Conservation (phyloP, 208 protist species). For the Herpetomonas samuelpessoai region DNA sequence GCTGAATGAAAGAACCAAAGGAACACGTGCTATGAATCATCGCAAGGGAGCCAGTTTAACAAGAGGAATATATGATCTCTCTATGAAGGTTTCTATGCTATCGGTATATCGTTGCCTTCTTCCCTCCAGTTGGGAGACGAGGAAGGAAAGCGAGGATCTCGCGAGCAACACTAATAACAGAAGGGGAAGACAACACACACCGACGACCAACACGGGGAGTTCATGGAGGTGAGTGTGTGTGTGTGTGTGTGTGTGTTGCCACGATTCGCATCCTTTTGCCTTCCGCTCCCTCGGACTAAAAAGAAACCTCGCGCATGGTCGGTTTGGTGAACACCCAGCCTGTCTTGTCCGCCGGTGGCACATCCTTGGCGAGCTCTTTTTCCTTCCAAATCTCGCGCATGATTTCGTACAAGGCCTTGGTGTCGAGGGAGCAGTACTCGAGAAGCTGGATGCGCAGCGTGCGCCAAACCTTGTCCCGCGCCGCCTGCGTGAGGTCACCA, state of each 20-base stretch:
- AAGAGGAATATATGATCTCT: conserved; percentile 1
- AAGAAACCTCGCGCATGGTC: conserved; percentile 43
- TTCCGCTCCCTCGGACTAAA: conserved; percentile 14
- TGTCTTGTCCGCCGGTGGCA: conserved; percentile 60
- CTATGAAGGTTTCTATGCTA: too few species aligned
- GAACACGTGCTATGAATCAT: conserved; percentile 1
- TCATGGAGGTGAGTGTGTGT: too few species aligned
- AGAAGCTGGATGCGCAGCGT: conserved; percentile 82
- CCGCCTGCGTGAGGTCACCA: conserved; percentile 31
- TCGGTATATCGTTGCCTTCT: too few species aligned
- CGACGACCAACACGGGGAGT: too few species aligned
- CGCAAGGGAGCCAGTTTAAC: background rate
- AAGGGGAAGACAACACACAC: too few species aligned
- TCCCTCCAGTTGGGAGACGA: too few species aligned
- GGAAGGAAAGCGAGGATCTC: too few species aligned
- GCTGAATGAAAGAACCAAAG: too few species aligned
- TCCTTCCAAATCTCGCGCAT: conserved; percentile 82
- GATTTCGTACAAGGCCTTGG: conserved; percentile 83
- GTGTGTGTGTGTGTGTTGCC: too few species aligned
- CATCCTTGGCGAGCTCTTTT: conserved; percentile 35
- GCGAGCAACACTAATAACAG: too few species aligned
- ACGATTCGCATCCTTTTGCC: too few species aligned
- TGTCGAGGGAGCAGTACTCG: conserved; percentile 91
- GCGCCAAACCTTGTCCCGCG: conserved; percentile 67
- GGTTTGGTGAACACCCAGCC: conserved; percentile 79